Conservation (phyloP, 768 basidiomycete genomes). For the Candolleomyces eurysporus region DNA sequence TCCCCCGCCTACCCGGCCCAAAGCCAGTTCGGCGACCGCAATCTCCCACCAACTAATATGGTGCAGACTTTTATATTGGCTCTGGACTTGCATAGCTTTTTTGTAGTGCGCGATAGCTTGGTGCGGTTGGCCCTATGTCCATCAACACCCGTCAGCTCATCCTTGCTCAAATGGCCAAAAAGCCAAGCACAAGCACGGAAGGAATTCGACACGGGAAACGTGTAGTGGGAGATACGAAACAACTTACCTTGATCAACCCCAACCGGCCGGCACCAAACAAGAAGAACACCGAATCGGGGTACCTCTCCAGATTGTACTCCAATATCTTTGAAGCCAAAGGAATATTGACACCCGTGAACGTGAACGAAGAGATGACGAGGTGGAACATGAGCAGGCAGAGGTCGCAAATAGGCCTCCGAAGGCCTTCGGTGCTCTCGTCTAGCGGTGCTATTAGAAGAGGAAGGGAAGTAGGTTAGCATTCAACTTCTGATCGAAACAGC, state of each 20-base stretch:
- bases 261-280: slow-evolving; percentile 85
- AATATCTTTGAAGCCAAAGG: slow-evolving; percentile 70
- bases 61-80: slow-evolving; percentile 71
- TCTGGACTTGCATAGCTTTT: slow-evolving; percentile 59
- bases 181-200: too few species aligned
- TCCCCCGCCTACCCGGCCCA: slow-evolving; percentile 41
- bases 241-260: too few species aligned
- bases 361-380: slow-evolving; percentile 77
- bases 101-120: slow-evolving; percentile 74
- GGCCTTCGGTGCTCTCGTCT: slow-evolving; percentile 76
- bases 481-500: too few species aligned
- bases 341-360: slow-evolving; percentile 77
- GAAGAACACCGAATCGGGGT: slow-evolving; percentile 86
- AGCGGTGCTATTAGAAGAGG: too few species aligned
- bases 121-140: slow-evolving; percentile 57
- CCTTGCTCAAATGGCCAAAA: too few species aligned
- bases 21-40: slow-evolving; percentile 68
- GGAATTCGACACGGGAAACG: too few species aligned
- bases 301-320: slow-evolving; percentile 81
- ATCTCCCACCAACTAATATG: slow-evolving; percentile 89
- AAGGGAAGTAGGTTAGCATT: too few species aligned
- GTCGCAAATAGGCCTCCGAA: slow-evolving; percentile 81
- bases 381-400: slow-evolving; percentile 90
- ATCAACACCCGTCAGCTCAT: too few species aligned
- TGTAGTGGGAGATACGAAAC: too few species aligned